These are phyloP conservation scores for Sporothrix protearum DNA, from an alignment of 2,329 filamentous ascomycete genomes.

Conservation along the genomic window DNA sequence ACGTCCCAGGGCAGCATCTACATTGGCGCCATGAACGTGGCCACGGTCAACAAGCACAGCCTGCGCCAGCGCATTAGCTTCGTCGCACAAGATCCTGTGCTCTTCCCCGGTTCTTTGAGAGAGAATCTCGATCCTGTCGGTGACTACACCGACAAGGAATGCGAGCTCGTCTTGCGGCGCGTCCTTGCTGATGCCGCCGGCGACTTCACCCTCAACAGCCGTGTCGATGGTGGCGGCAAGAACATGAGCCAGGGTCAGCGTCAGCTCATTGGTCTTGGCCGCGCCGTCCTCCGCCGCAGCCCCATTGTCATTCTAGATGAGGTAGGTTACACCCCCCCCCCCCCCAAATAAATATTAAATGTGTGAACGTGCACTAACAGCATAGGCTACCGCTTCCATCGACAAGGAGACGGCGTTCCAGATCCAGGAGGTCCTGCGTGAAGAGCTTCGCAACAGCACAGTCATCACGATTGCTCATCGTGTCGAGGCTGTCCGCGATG, in stretches of 20 bases:
- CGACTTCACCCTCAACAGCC: slow-evolving; percentile 45
- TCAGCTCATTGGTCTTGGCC: slow-evolving; percentile 58
- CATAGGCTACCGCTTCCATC: slow-evolving; percentile 57
- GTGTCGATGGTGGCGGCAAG: slow-evolving; percentile 57
- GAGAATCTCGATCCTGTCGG: slow-evolving; percentile 67
- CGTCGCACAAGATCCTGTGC: slow-evolving; percentile 61
- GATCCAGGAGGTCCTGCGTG: slow-evolving; percentile 56
- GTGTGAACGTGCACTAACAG: not conserved
- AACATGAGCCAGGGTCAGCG: slow-evolving; percentile 62
- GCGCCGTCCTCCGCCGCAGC: slow-evolving; percentile 57
- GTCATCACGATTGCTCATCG: slow-evolving; percentile 66
- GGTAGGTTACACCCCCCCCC: slow-evolving; percentile 19
- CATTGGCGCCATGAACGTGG: slow-evolving; percentile 54
- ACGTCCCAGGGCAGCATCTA: slow-evolving; percentile 46
- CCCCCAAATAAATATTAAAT: not conserved
- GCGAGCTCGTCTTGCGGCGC: slow-evolving; percentile 51
- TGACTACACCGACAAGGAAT: slow-evolving; percentile 53
- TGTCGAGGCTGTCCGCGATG: slow-evolving; percentile 58
- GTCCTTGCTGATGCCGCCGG: slow-evolving; percentile 48
- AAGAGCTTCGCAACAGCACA: slow-evolving; percentile 54
- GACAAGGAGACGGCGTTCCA: slow-evolving; percentile 56
- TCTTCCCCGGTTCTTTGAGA: slow-evolving; percentile 57
- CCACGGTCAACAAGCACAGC: slow-evolving; percentile 50
- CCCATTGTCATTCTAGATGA: slow-evolving; percentile 63
- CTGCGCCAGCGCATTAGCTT: slow-evolving; percentile 59